A percentile compares a stretch with the other conserved stretches of the same genome.
Conservation (phyloP, 1,139 yeast genomes). For the Suhomyces coccinellae region DNA sequence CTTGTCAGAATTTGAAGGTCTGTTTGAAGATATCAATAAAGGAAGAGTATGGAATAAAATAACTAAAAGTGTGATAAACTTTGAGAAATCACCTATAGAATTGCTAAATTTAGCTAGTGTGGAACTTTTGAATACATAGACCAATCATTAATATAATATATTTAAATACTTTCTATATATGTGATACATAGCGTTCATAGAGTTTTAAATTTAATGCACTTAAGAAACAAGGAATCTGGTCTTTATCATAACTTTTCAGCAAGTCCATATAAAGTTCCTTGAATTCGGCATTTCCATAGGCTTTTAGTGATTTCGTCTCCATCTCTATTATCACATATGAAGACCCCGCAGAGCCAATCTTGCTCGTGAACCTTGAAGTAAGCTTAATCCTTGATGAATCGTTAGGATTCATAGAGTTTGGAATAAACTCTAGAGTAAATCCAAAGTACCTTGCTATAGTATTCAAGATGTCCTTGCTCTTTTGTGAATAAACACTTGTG, state of each 20-base stretch:
- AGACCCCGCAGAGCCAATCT: constrained; percentile 18
- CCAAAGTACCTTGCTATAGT: constrained; percentile 73
- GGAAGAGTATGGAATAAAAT: constrained; percentile 60
- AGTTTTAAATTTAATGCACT: constrained; percentile 73
- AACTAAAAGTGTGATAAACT: constrained; percentile 44
- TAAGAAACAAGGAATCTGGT: constrained; percentile 76
- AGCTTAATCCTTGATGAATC: constrained; percentile 59
- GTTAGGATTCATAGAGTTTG: constrained; percentile 55
- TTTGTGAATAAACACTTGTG: constrained; percentile 62
- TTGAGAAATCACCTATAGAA: constrained; percentile 36
- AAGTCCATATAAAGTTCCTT: constrained; percentile 55
- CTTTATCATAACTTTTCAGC: constrained; percentile 64
- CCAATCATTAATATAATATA: background rate
- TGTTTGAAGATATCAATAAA: constrained; percentile 50
- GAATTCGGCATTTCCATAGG: constrained; percentile 46
- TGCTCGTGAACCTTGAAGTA: constrained; percentile 50
- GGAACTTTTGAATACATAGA: background rate
- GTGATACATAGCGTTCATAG: constrained; percentile 8
- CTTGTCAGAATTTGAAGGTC: constrained; percentile 26
- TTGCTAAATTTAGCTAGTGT: constrained; percentile 27
- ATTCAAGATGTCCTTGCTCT: constrained; percentile 72
- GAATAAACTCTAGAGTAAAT: constrained; percentile 68
- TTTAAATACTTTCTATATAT: background rate
- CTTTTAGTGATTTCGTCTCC: constrained; percentile 38
- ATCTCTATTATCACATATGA: constrained; percentile 43